These are phyloP conservation scores for Stevia rebaudiana DNA, from an alignment of 140 eudicot species.

Conservation along the genomic window DNA sequence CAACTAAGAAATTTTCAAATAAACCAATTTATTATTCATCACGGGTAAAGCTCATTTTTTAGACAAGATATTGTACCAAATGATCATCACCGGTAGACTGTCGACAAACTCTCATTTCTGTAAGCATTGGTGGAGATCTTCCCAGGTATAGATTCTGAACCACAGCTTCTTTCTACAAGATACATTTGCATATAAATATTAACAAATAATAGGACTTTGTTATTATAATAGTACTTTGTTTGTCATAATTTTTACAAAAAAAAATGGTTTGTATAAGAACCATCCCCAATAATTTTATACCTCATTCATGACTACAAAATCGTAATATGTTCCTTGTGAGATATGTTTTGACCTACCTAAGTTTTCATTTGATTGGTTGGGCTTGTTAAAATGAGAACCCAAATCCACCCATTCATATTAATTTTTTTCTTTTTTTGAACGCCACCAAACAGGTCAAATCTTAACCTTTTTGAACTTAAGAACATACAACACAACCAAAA, in stretches of 20 bases:
- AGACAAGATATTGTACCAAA: slow-evolving; percentile 47
- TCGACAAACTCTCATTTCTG: slow-evolving; percentile 88
- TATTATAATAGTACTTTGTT: no score
- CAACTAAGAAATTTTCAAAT: slow-evolving; percentile 8
- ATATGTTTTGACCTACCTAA: no score
- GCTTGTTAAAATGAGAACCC: no score
- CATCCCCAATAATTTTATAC: no score
- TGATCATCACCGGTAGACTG: slow-evolving; percentile 75
- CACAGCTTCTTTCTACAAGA: slow-evolving; percentile 53
- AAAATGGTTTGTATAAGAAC: no score
- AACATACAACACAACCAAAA: no score
- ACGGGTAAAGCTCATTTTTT: neutral
- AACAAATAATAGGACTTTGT: neutral
- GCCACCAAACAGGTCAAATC: neutral
- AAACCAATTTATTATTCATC: neutral
- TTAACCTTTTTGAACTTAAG: neutral
- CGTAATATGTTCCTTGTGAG: no score
- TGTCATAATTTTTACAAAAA: no score
- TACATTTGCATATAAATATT: neutral
- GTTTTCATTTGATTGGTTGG: no score
- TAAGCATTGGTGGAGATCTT: slow-evolving; percentile 86
- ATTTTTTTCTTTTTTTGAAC: no score
- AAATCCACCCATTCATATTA: no score
- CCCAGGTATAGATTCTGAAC: slow-evolving; percentile 83
- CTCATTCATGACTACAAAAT: no score